These are phyloP conservation scores for Phyllosticta ampelicida DNA, from an alignment of 2,329 filamentous ascomycete genomes.

Conservation along the genomic window DNA sequence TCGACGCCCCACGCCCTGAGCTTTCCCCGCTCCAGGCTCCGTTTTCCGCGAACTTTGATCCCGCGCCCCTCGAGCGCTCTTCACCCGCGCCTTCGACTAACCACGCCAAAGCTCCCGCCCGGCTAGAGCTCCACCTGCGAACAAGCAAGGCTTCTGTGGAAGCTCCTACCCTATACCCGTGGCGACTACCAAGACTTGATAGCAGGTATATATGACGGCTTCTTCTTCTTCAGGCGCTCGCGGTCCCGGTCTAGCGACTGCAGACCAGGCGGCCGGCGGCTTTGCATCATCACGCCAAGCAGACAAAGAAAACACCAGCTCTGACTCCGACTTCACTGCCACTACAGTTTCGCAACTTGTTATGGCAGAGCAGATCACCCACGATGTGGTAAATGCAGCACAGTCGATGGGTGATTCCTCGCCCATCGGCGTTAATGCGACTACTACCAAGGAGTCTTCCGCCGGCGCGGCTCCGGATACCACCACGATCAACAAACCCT, in stretches of 20 bases:
- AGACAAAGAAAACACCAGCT: slow-evolving; percentile 20
- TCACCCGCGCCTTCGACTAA: slow-evolving; percentile 5
- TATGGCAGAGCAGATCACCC: slow-evolving; percentile 61
- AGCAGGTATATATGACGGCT: slow-evolving; percentile 26
- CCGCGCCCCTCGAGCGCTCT: slow-evolving; percentile 1
- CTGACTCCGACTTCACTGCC: slow-evolving; percentile 24
- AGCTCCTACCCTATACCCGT: slow-evolving; percentile 28
- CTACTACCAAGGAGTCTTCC: slow-evolving; percentile 43
- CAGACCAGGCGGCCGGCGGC: slow-evolving; percentile 9
- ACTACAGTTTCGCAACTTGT: slow-evolving; percentile 46
- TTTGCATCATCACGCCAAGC: slow-evolving; percentile 6
- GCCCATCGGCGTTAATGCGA: slow-evolving; percentile 57
- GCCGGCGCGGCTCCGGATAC: slow-evolving; percentile 36
- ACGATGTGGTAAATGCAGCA: slow-evolving; percentile 62
- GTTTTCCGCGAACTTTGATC: neutral
- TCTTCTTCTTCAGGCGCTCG: slow-evolving; percentile 17
- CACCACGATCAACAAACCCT: slow-evolving; percentile 21
- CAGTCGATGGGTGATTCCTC: slow-evolving; percentile 53
- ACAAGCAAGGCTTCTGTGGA: slow-evolving; percentile 29
- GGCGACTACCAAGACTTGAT: slow-evolving; percentile 30
- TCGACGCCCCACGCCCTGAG: slow-evolving; percentile 5
- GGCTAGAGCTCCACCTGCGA: slow-evolving; percentile 21
- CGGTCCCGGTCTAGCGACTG: slow-evolving; percentile 12
- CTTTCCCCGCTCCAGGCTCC: slow-evolving; percentile 7
- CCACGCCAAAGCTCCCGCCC: slow-evolving; percentile 10